A percentile compares a stretch with the other conserved stretches of the same genome.
Evolutionary conservation across 2,329 filamentous ascomycete species (phyloP).

Genomic region (Paecilomyces niveus): DNA sequence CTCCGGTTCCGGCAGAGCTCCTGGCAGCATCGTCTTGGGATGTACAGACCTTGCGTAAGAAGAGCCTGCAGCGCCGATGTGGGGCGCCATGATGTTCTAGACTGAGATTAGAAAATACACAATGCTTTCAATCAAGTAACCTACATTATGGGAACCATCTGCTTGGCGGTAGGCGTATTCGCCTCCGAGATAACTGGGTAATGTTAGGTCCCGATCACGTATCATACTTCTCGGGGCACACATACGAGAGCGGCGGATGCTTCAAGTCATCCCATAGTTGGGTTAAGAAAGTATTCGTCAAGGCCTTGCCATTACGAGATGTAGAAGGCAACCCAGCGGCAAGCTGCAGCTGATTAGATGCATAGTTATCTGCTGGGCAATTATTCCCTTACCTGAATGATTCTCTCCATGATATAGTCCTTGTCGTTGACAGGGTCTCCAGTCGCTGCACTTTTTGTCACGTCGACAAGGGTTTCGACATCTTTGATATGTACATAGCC

Average conservation of each 20-base stretch:
- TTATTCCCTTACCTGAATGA: conserved; percentile 38
- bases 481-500: conserved; percentile 40
- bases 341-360: conserved; percentile 16
- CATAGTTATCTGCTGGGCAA: background rate
- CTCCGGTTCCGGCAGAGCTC: conserved; percentile 57
- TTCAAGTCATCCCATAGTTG: conserved; percentile 49
- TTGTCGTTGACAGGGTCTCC: conserved; percentile 55
- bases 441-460: conserved; percentile 36
- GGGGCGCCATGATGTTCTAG: conserved; percentile 56
- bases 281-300: conserved; percentile 47
- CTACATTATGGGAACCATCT: conserved; percentile 37
- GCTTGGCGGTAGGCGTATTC: conserved; percentile 26
- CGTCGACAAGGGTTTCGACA: conserved; percentile 32
- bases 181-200: conserved; percentile 28
- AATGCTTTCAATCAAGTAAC: conserved; percentile 20
- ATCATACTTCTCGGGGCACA: conserved; percentile 14
- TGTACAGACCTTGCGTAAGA: conserved; percentile 63
- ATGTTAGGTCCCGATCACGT: background rate
- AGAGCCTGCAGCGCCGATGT: conserved; percentile 58
- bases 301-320: conserved; percentile 23
- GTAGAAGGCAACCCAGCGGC: conserved; percentile 30
- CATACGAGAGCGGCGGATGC: conserved; percentile 46
- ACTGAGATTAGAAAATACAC: conserved; percentile 16
- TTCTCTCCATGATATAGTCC: conserved; percentile 53
- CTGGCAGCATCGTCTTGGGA: conserved; percentile 49